Evolutionary conservation across 2,329 filamentous ascomycete species (phyloP).

Genomic region (Colletotrichum sidae): DNA sequence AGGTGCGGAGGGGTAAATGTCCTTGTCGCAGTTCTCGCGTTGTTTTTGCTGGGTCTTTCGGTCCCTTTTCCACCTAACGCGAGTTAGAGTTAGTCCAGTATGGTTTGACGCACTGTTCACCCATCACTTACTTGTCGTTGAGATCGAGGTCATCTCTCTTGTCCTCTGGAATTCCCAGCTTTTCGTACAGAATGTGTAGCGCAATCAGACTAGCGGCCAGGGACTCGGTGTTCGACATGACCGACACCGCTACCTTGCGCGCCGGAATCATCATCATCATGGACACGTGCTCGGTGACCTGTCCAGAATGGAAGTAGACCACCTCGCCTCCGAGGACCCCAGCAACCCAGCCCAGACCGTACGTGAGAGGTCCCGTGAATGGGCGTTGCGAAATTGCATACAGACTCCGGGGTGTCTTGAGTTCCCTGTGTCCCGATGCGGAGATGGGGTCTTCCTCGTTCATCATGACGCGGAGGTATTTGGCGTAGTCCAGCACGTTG

Average conservation of each 20-base stretch:
- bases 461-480: slow-evolving; percentile 48
- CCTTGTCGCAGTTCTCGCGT: slow-evolving; percentile 38
- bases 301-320: slow-evolving; percentile 46
- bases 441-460: slow-evolving; percentile 43
- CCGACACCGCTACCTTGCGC: slow-evolving; percentile 46
- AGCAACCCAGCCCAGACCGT: slow-evolving; percentile 47
- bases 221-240: slow-evolving; percentile 42
- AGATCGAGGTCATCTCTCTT: slow-evolving; percentile 30
- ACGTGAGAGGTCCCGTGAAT: slow-evolving; percentile 41
- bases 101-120: slow-evolving; percentile 26
- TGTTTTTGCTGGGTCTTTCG: neutral
- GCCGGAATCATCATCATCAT: slow-evolving; percentile 49
- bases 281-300: slow-evolving; percentile 43
- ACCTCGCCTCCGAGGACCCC: slow-evolving; percentile 42
- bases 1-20: slow-evolving; percentile 35
- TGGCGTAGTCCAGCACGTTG: slow-evolving; percentile 52
- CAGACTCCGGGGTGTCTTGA: slow-evolving; percentile 45
- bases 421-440: slow-evolving; percentile 40
- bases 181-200: slow-evolving; percentile 47
- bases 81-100: neutral
- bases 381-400: slow-evolving; percentile 19
- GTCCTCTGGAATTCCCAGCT: slow-evolving; percentile 39
- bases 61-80: neutral
- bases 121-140: slow-evolving; percentile 18
- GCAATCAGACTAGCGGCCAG: slow-evolving; percentile 39